A percentile compares a stretch with the other conserved stretches of the same genome.
These are phyloP conservation scores for Fonsecaea pugnacius DNA, from an alignment of 2,329 filamentous ascomycete genomes.

Conservation along the genomic window DNA sequence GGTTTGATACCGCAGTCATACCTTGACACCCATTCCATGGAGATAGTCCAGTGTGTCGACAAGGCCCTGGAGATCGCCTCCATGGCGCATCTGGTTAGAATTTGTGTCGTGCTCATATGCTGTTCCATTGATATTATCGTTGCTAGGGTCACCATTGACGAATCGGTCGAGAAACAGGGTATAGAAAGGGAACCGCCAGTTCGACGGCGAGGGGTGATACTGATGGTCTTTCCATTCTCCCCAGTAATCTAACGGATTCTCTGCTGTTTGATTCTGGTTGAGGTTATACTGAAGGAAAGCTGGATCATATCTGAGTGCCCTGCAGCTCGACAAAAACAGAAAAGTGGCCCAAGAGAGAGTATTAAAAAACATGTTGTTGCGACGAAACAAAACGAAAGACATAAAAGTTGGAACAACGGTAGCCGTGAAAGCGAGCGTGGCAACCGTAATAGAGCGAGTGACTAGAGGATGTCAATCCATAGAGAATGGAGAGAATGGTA, in stretches of 20 bases:
- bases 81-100: constrained; percentile 66
- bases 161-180: constrained; percentile 67
- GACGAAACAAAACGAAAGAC: constrained; percentile 23
- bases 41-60: constrained; percentile 67
- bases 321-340: constrained; percentile 24
- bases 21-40: constrained; percentile 67
- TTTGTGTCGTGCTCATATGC: constrained; percentile 64
- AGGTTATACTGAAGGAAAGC: constrained; percentile 61
- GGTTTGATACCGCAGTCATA: constrained; percentile 36
- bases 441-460: constrained; percentile 19
- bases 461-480: constrained; percentile 12
- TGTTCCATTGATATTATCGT: constrained; percentile 67
- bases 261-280: constrained; percentile 63
- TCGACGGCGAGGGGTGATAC: constrained; percentile 61
- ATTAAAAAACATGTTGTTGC: constrained; percentile 16
- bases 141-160: constrained; percentile 67
- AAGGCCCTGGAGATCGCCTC: constrained; percentile 63
- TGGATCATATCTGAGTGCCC: constrained; percentile 54
- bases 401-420: constrained; percentile 2
- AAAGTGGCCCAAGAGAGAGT: constrained; percentile 15
- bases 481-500: constrained; percentile 1
- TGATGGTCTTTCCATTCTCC: constrained; percentile 57
- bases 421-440: constrained; percentile 25
- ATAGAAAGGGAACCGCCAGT: constrained; percentile 70
- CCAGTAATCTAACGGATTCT: constrained; percentile 61